phyloP scores from a whole-genome alignment of 2,329 filamentous ascomycete genomes.

The Fusarium praegraminearum region DNA sequence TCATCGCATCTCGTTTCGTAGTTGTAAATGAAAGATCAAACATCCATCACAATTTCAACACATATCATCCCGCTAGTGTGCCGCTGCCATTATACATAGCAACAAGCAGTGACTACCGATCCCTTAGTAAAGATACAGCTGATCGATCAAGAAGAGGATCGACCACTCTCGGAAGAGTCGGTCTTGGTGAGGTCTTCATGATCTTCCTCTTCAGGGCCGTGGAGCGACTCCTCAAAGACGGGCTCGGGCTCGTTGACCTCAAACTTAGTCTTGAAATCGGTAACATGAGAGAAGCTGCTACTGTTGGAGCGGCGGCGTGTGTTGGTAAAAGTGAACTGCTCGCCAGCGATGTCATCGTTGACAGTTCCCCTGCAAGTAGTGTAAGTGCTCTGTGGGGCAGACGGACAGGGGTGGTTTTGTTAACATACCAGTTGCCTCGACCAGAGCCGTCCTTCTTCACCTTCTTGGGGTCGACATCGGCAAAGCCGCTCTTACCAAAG shows the following conservation, averaged over 20 bases:
- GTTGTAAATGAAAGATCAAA: conserved; percentile 37
- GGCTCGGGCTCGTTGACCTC: conserved; percentile 90
- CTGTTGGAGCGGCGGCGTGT: conserved; percentile 93
- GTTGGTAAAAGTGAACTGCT: conserved; percentile 85
- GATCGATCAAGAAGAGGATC: conserved; percentile 65
- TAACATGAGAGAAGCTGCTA: conserved; percentile 76
- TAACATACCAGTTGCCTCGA: conserved; percentile 89
- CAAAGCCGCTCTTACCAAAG: conserved; percentile 89
- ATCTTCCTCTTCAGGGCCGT: conserved; percentile 73
- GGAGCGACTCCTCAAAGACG: conserved; percentile 88
- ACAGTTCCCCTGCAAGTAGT: conserved; percentile 75
- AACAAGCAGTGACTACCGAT: conserved; percentile 41
- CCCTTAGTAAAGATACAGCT: conserved; percentile 18
- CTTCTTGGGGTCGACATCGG: conserved; percentile 88
- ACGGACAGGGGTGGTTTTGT: not conserved
- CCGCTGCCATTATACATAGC: conserved; percentile 49
- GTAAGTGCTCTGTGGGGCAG: conserved; percentile 32
- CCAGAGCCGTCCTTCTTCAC: conserved; percentile 96
- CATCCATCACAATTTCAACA: conserved; percentile 36
- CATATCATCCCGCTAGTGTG: conserved; percentile 36
- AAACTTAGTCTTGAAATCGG: conserved; percentile 96
- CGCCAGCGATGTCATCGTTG: conserved; percentile 87
- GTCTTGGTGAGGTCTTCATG: conserved; percentile 67
- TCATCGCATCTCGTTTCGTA: conserved; percentile 48
- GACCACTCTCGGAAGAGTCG: conserved; percentile 69